Evolutionary conservation across 2,329 filamentous ascomycete species (phyloP).

Genomic region (Aspergillus vadensis): DNA sequence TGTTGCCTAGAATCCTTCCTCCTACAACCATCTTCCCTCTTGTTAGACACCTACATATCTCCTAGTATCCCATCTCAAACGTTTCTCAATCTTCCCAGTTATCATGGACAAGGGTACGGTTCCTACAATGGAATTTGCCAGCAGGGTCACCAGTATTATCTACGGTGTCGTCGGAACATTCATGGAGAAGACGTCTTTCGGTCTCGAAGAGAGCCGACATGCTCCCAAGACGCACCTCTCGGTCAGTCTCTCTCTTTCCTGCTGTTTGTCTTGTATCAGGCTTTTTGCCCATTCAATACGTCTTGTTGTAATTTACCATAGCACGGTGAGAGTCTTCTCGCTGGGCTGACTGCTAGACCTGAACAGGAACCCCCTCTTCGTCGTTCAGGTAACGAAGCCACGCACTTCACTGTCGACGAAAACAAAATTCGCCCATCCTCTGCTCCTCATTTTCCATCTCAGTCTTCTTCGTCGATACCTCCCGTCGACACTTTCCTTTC

Average conservation of each 20-base stretch:
- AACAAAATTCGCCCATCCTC: neutral
- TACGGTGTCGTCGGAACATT: slow-evolving; percentile 18
- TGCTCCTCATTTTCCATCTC: neutral
- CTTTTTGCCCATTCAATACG: neutral
- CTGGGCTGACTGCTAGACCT: neutral
- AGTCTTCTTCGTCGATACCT: neutral
- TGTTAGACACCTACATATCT: too few relatives aligned
- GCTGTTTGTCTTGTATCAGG: neutral
- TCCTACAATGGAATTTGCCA: slow-evolving; percentile 7
- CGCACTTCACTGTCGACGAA: neutral
- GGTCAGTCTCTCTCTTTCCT: neutral
- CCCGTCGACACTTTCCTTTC: neutral
- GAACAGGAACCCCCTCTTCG: neutral
- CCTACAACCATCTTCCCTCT: too few relatives aligned
- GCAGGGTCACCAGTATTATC: slow-evolving; percentile 15
- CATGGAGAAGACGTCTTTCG: slow-evolving; percentile 10
- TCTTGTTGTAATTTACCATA: neutral
- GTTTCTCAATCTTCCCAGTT: too few relatives aligned
- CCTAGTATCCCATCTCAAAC: too few relatives aligned
- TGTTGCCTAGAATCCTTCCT: too few relatives aligned
- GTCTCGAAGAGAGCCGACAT: slow-evolving; percentile 25
- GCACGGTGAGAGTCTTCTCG: neutral
- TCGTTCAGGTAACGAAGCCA: neutral
- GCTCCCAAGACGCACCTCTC: slow-evolving; percentile 19
- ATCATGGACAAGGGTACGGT: too few relatives aligned